Evolutionary conservation across 768 basidiomycete genomes (phyloP), one percentile per base, ranked within the genome.

Genomic region (Ephemerocybe angulata): DNA sequence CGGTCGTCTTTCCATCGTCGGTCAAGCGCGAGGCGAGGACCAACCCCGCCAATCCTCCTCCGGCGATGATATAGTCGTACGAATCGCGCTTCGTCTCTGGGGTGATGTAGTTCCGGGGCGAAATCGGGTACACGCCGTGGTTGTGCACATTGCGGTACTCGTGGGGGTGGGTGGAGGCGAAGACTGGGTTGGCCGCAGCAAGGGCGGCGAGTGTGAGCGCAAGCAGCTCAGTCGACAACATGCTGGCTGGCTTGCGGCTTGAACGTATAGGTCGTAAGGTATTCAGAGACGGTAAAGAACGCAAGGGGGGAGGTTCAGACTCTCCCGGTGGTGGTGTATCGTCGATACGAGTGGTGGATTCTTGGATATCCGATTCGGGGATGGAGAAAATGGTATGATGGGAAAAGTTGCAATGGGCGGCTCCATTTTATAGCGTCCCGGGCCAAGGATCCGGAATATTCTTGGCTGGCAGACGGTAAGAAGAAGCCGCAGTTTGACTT

Each of bases 31-130:
- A 68, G 1, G 75, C 75, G 5, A 74, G 57, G 6, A 68, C 67
- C 17, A 72, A 63, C 6, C 75, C 75, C 35, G 74, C 73, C 12
- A 69, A 57, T 19, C 75, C 75, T 19, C 69, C 67, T 17, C 72
- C 72, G 1, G 64, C 65, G 29, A 74, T 66, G 25, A 72, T 61
- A 38, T 70, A 72, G 58, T 74, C 72, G 56, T 74, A 74, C 1
- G 68, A 63, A 50, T 63, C 62, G 25, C 40, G 41, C n/a, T 49
- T 24, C 3, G 38, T 52, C 3, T 41, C 49, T 10, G 54, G 37
- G 10, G 56, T 47, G 19, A 59, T 59, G 27, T 60, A 62, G 19
- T 58, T 52, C 44, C 58, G 42, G 15, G 53, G 19, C n/a, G 42
- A 28, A 17, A 59, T n/a, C 21, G 13, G 21, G 33, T 50, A 38